Base-by-base conservation (phyloP, 345 rosid genomes). In the Hypericum androsaemum region DNA sequence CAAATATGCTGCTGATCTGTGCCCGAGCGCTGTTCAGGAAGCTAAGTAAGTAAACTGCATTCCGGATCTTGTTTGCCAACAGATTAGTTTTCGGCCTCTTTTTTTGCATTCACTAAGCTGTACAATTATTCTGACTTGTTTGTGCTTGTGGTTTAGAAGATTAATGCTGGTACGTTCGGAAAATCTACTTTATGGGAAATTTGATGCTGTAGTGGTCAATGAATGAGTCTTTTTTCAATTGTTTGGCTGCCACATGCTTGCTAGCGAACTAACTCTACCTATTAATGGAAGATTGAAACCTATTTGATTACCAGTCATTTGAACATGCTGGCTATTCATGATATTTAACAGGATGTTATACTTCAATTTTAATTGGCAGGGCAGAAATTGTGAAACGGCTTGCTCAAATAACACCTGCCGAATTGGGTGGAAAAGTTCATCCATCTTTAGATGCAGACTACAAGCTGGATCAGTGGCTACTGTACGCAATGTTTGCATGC, bases 381-480 rank as follows among this genome's bases (percentile, higher is more conserved):
- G 39, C 71, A 51, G 86, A 85, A 70, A 82, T 84, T 64, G 71
- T 78, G 66, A 80, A 73, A 48, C 95, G 96, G 50, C 95, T 92
- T 58, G 84, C 81, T 48, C 80, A 83, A 75, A 81, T 92, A 38
- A 92, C 97, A 52, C 98, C 98, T 45, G 69, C 65, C 69, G 98
- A 92, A 68, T 65, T 92, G 54, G 98, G 98, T 47, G 98, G 90
- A 70, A 92, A 81, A 79, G 88, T 94, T 61, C 80, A 68, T 72
- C 89, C 80, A 67, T 72, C 94, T 53, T 96, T 77, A 73, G 98
- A 92, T 74, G 72, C 77, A 52, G 98, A 92, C 67, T 84, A 74
- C 73, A 88, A 88, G 71, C 79, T 83, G 68, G 98, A 92, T 67
- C 98, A 92, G 68, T 88, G 98, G 98, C 90, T 88, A 57, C 72